Evolutionary conservation across 805 yeast species (phyloP), one percentile per base, ranked within the genome.

Genomic region (Osmozyma mogii): DNA sequence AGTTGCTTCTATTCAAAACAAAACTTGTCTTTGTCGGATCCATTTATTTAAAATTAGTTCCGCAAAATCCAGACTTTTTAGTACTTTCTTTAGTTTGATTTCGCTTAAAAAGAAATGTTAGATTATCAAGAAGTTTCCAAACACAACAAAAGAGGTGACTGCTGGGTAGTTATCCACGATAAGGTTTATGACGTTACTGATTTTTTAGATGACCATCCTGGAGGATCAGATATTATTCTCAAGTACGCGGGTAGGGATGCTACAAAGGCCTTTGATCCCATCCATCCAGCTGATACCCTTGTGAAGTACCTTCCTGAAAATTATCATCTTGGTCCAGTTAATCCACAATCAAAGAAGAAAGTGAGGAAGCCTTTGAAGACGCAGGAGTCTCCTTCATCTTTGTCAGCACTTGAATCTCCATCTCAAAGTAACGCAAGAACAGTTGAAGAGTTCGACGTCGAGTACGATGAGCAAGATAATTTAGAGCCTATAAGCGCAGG

Each of bases 221-320:
- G 78, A 14, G 79, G 79, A n/a, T 24, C 37, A 4, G 17, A 22
- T 3, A 35, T 41, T 17, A 34, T 41, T 17, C 24, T 30, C 17
- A 28, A 30, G 25, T 41, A 39, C 27, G 60, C 63, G n/a, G 68
- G 70, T 2, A 54, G 54, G 33, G 67, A 61, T 37, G 94, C 89
- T 8, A 79, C 92, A 6, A 77, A 79, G 44, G 75, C 84, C 7
- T 89, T 85, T 49, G 84, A 80, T 35, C 95, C 95, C 12, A 68
- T 89, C 36, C 98, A 89, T 54, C 92, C 97, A 0, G 72, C 79
- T n/a, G 95, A 87, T 44, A 81, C 40, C 14, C 65, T 89, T 31
- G 76, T 72, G 17, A 77, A 78, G 47, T 76, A 75, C 43, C 54
- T 84, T 22, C 94, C 53, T 3, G 40, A 45, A 4, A 47, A 60